These are phyloP conservation scores for Chionographis japonica DNA, from an alignment of 106 monocot species.

Conservation along the genomic window DNA sequence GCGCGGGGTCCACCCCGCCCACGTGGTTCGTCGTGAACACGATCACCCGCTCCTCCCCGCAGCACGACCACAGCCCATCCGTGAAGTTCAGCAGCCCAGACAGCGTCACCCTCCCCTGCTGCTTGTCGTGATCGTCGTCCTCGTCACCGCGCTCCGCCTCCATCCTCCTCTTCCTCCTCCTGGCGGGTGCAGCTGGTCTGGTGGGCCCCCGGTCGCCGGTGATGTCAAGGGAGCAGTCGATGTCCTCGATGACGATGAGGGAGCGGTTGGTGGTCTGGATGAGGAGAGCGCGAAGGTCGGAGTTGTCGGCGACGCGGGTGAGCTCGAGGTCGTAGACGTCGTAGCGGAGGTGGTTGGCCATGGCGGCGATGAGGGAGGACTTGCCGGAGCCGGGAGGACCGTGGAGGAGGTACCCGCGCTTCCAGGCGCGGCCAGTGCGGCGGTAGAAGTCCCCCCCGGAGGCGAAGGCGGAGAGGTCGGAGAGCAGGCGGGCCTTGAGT, in stretches of 20 bases:
- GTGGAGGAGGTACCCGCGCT: constrained; percentile 82
- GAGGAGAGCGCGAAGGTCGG: constrained; percentile 63
- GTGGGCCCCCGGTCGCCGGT: constrained; percentile 38
- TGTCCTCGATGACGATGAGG: constrained; percentile 89
- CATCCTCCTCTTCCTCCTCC: constrained; percentile 1
- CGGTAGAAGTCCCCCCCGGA: constrained; percentile 58
- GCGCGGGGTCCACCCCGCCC: constrained; percentile 54
- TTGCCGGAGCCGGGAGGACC: constrained; percentile 83
- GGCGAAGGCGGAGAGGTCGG: constrained; percentile 57
- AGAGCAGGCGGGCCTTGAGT: constrained; percentile 41
- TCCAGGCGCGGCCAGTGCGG: constrained; percentile 73
- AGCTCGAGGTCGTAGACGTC: constrained; percentile 69
- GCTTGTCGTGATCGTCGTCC: constrained; percentile 3
- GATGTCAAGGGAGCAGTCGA: constrained; percentile 78
- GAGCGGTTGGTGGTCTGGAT: constrained; percentile 82
- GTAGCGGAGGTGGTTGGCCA: constrained; percentile 73
- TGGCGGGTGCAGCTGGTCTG: not conserved
- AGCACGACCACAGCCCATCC: constrained; percentile 93
- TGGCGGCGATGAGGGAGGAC: constrained; percentile 84
- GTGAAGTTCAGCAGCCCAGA: constrained; percentile 86
- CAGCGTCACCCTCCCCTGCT: constrained; percentile 57
- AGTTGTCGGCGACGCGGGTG: constrained; percentile 44
- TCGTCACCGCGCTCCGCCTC: constrained; percentile 6
- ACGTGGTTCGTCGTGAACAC: constrained; percentile 85
- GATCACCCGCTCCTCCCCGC: constrained; percentile 80